Evolutionary conservation across 2,329 filamentous ascomycete genomes (phyloP).

Genomic region (Pyrenochaeta sp.): DNA sequence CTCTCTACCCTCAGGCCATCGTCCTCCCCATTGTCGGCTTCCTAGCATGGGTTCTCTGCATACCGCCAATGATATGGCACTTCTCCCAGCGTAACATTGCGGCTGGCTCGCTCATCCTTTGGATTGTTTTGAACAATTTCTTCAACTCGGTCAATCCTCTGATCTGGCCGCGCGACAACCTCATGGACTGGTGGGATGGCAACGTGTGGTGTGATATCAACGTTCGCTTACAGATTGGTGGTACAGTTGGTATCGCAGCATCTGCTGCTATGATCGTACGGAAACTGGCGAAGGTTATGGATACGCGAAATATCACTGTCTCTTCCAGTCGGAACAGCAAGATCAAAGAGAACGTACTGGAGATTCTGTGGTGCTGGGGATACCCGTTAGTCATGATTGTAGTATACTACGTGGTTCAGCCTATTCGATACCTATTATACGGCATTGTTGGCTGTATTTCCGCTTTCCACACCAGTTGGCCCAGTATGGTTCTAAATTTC

Average conservation of each 20-base stretch:
- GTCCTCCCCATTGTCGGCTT: conserved; percentile 60
- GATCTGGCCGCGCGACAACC: conserved; percentile 69
- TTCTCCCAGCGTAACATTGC: conserved; percentile 68
- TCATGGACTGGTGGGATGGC: conserved; percentile 65
- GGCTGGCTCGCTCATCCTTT: conserved; percentile 64
- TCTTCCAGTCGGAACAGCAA: conserved; percentile 59
- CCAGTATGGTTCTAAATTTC: conserved; percentile 61
- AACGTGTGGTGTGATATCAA: conserved; percentile 70
- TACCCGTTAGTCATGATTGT: conserved; percentile 64
- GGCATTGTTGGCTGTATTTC: conserved; percentile 67
- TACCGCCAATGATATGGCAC: conserved; percentile 68
- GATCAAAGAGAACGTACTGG: conserved; percentile 57
- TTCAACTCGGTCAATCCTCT: conserved; percentile 68
- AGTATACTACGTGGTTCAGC: conserved; percentile 68
- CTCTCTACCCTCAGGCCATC: conserved; percentile 47
- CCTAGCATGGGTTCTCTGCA: conserved; percentile 61
- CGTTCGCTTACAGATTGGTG: conserved; percentile 64
- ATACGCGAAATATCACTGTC: conserved; percentile 64
- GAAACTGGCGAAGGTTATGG: conserved; percentile 67
- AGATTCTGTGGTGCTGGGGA: conserved; percentile 64
- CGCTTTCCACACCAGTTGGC: conserved; percentile 65
- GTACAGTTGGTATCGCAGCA: conserved; percentile 61
- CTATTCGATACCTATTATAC: conserved; percentile 65
- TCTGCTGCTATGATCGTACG: conserved; percentile 67
- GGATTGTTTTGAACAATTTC: conserved; percentile 65